These are phyloP conservation scores for Rhizomucor miehei DNA, from an alignment of 371 early-diverging fungal genomes.

Conservation along the genomic window DNA sequence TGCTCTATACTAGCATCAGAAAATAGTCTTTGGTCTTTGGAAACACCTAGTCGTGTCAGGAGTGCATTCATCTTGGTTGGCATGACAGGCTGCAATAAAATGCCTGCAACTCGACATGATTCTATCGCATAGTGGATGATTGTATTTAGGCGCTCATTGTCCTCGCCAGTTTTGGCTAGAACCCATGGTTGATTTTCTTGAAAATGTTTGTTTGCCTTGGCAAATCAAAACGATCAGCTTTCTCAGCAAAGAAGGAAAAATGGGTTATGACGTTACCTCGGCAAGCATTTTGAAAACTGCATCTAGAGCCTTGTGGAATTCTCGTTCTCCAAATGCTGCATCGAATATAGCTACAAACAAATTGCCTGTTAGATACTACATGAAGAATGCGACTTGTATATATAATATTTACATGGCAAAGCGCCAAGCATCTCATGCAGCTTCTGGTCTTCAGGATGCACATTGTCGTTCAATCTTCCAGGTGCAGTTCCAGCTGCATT, in stretches of 20 bases:
- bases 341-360: constrained; percentile 26
- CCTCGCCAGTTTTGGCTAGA: constrained; percentile 42
- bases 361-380: not conserved
- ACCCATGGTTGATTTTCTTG: constrained; percentile 80
- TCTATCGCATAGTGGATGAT: constrained; percentile 77
- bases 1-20: not conserved
- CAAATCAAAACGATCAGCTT: not conserved
- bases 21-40: constrained; percentile 37
- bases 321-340: constrained; percentile 35
- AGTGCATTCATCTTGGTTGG: constrained; percentile 70
- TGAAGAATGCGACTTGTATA: constrained; percentile 1
- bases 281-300: constrained; percentile 55
- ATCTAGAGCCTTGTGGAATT: constrained; percentile 52
- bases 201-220: constrained; percentile 76
- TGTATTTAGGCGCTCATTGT: constrained; percentile 44
- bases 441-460: constrained; percentile 31
- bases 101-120: constrained; percentile 68
- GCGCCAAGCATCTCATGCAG: constrained; percentile 32
- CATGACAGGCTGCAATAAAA: constrained; percentile 86
- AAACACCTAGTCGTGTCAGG: constrained; percentile 61
- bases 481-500: constrained; percentile 57
- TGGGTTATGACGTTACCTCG: constrained; percentile 33
- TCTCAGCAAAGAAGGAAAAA: not conserved
- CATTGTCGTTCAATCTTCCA: constrained; percentile 7
- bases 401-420: constrained; percentile 25